Conservation (phyloP, 2,329 filamentous ascomycete genomes). For the Fusarium hainanense region DNA sequence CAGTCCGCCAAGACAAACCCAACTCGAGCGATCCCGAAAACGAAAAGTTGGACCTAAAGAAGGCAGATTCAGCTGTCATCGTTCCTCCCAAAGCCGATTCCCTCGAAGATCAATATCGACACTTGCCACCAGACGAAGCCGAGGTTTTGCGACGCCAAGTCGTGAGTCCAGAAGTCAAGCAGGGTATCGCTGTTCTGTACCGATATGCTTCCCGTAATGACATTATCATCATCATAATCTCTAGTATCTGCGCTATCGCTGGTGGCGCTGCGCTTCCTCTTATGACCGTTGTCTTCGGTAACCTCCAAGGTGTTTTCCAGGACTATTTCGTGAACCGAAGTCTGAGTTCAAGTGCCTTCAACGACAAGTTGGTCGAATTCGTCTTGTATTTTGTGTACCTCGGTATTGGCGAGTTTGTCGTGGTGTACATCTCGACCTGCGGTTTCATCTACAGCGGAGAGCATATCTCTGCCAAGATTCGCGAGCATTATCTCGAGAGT, state of each 20-base stretch:
- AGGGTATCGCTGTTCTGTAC: conserved; percentile 73
- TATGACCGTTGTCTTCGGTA: conserved; percentile 86
- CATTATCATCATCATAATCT: conserved; percentile 70
- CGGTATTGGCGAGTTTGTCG: conserved; percentile 81
- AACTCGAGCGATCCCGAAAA: conserved; percentile 24
- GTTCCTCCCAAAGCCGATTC: conserved; percentile 50
- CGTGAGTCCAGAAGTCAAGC: conserved; percentile 69
- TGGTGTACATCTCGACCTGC: conserved; percentile 80
- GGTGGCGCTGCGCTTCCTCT: conserved; percentile 80
- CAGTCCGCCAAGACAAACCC: conserved; percentile 23
- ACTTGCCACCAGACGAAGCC: conserved; percentile 74
- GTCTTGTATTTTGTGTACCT: conserved; percentile 90
- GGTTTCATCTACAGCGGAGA: conserved; percentile 91
- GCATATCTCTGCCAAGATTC: conserved; percentile 80
- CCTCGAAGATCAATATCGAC: conserved; percentile 65
- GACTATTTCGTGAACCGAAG: conserved; percentile 62
- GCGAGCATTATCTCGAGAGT: conserved; percentile 84
- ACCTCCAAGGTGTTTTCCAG: conserved; percentile 78
- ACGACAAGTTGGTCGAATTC: conserved; percentile 66
- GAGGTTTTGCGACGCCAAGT: conserved; percentile 76
- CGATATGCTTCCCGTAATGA: conserved; percentile 77
- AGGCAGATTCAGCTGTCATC: conserved; percentile 58
- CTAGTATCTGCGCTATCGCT: conserved; percentile 72
- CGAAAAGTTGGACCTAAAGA: conserved; percentile 49
- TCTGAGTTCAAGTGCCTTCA: conserved; percentile 66